Evolutionary conservation across 2,329 filamentous ascomycete species (phyloP), one percentile per base, ranked within the genome.

Genomic region (Cryphonectria nitschkei): DNA sequence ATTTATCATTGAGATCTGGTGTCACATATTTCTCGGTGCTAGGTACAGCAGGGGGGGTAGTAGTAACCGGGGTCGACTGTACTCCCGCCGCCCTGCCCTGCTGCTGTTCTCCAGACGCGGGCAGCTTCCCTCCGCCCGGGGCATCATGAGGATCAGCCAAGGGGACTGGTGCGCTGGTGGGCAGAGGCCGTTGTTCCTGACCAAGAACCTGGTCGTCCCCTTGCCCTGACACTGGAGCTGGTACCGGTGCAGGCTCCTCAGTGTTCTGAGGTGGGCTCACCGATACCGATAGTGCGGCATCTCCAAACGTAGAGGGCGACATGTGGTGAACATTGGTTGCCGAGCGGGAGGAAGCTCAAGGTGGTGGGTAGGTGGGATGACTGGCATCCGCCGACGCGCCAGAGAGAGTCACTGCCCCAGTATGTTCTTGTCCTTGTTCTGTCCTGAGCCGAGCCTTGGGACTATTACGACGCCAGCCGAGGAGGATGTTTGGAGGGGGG

Each of bases 301-400:
- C 85, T 86, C 86, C 84, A 81, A 80, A 80, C 78, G 81, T 79
- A 79, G 78, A 79, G 79, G 81, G 81, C 82, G 85, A 88, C 86
- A 88, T 88, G 86, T 84, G 85, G 82, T 81, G 80, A 81, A 85
- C 86, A 88, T 88, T 72, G 71, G 71, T 64, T 58, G 71, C 81
- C 46, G 84, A 84, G 83, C 82, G 79, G 75, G 73, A 72, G 71
- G 75, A 75, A 29, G 13, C 16, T 52, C 41, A 19, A 50, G 26
- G 74, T 68, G 70, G 67, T 73, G 72, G 75, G 76, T 76, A 76
- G 74, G 75, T 75, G 75, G 70, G 73, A 75, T 76, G 76, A 75
- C 77, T 75, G 73, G 75, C 73, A 68, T 70, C 66, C 71, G 73
- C 68, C 66, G 58, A 3, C 26, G 72, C 72, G 71, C 68, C 61